Evolutionary conservation across 1,284 basidiomycete genomes (phyloP), one percentile per base, ranked within the genome.

Genomic region (Porphyrellus sp.): DNA sequence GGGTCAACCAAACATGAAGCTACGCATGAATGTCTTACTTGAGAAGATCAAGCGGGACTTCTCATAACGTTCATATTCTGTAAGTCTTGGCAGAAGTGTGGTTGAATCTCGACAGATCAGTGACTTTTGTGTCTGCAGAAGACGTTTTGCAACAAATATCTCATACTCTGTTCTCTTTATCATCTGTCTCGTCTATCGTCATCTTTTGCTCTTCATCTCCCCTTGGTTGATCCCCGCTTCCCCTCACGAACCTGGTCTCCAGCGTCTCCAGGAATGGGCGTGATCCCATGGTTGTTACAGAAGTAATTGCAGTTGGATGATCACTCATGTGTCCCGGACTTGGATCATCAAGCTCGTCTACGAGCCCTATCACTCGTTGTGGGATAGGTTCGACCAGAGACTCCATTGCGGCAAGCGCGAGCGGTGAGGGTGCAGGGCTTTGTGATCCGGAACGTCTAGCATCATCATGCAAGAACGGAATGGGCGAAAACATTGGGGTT

Each of bases 271-370:
- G 62, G 31, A 83, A 74, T n/a, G 83, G 80, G 46, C 68, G 70
- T 16, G 73, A 60, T 0, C 50, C 54, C 20, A 72, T 55, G 31
- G 82, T 80, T 8, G 85, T 89, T n/a, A 83, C 82, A 1, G 85
- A 72, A 9, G 79, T 81, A 41, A 91, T 70, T 0, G 89, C 76
- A 11, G 79, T 86, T 3, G 89, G 89, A 62, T 82, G 83, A 44
- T 90, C 85, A 60, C 88, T 89, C 75, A 91, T 74, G 67, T 91
- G 89, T 23, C 86, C 88, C 15, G 89, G 89, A 48, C 79, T 74
- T 4, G 89, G 89, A 68, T 91, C 86, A 60, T 91, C 89, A 57
- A 91, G 70, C 65, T 91, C 89, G 59, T 91, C 89, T 20, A 91
- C 88, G 16, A 91, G 73, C 0, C 89, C 89, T 15, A 91, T 68